Percentiles rank a stretch among this genome's conserved stretches.
phyloP scores from a whole-genome alignment of 768 basidiomycete genomes.

The Tremella fuciformis region DNA sequence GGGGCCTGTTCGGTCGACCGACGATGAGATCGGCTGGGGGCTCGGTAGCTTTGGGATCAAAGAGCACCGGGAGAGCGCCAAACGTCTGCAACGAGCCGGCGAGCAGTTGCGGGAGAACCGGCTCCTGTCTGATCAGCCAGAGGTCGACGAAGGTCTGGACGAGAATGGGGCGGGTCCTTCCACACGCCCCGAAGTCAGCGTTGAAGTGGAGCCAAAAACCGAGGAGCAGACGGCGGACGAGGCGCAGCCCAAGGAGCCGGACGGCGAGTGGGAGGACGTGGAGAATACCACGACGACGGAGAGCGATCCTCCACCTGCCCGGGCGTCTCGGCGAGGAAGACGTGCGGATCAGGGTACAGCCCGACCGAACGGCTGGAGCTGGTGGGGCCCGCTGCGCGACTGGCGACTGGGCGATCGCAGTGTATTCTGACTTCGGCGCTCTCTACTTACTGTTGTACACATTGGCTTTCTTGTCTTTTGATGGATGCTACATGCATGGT shows the following conservation, averaged over 20 bases:
- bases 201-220: background rate
- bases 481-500: no score
- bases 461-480: background rate
- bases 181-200: constrained; percentile 3
- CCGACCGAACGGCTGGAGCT: constrained; percentile 41
- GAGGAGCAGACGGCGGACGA: constrained; percentile 21
- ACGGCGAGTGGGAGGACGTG: constrained; percentile 22
- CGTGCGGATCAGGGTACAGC: constrained; percentile 8
- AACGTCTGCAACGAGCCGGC: constrained; percentile 50
- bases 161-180: constrained; percentile 25
- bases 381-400: constrained; percentile 51
- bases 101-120: constrained; percentile 45
- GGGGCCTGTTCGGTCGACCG: constrained; percentile 6
- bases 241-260: constrained; percentile 8
- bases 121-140: constrained; percentile 20
- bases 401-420: constrained; percentile 43
- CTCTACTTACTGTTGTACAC: background rate
- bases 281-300: background rate
- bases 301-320: background rate
- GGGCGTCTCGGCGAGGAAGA: background rate
- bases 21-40: constrained; percentile 61
- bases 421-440: constrained; percentile 23
- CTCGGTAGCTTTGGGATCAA: constrained; percentile 67
- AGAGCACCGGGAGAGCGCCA: constrained; percentile 45
- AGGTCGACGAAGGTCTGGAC: constrained; percentile 7